These are phyloP conservation scores for Aphanomyces astaci DNA, from an alignment of 352 stramenopile genomes.

Conservation along the genomic window DNA sequence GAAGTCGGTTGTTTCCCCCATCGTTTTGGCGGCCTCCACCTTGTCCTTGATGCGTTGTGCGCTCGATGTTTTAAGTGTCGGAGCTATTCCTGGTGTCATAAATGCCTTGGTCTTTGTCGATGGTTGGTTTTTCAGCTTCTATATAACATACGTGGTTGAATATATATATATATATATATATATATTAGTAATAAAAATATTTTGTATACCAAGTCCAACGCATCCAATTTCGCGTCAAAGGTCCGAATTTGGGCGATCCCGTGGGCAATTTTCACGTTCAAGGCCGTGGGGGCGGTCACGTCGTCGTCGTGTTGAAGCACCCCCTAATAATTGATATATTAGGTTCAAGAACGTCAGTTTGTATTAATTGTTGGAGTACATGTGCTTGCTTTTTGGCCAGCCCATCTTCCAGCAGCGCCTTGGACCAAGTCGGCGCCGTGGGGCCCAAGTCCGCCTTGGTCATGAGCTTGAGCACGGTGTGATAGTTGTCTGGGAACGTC, in stretches of 20 bases:
- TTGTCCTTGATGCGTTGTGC: slow-evolving; percentile 21
- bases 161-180: no score
- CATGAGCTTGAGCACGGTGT: slow-evolving; percentile 16
- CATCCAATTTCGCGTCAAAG: slow-evolving; percentile 12
- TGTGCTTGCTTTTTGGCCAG: neutral
- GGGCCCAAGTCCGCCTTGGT: slow-evolving; percentile 4
- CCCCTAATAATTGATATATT: neutral
- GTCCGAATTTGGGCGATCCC: slow-evolving; percentile 12
- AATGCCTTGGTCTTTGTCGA: neutral
- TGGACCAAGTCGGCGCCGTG: slow-evolving; percentile 6
- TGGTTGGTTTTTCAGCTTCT: slow-evolving; percentile 4
- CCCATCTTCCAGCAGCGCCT: slow-evolving; percentile 8
- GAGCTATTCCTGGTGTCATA: neutral
- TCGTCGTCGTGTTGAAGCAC: neutral
- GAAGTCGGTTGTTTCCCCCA: slow-evolving; percentile 2
- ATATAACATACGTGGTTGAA: no score
- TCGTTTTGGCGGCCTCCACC: slow-evolving; percentile 15
- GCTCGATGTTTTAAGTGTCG: neutral
- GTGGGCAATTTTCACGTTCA: slow-evolving; percentile 16
- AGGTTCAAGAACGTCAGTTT: no score
- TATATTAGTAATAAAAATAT: no score
- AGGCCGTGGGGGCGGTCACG: neutral
- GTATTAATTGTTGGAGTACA: no score
- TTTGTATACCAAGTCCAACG: slow-evolving; percentile 1
- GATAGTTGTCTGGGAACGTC: slow-evolving; percentile 19